Conservation (phyloP, 2,329 filamentous ascomycete species). For the Scolecobasidium constrictum region DNA sequence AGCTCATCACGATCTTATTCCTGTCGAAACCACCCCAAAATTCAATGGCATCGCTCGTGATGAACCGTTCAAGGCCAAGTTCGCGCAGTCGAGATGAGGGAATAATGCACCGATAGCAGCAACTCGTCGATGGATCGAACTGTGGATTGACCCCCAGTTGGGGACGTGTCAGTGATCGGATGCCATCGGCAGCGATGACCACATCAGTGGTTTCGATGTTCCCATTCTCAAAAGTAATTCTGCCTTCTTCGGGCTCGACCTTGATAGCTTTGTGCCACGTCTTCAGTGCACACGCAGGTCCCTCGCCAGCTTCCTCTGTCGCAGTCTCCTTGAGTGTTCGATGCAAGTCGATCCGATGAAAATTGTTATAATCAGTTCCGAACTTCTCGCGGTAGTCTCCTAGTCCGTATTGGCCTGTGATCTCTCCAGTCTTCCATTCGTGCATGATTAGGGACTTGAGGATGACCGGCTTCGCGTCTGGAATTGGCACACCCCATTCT, state of each 20-base stretch:
- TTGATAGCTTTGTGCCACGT: background rate
- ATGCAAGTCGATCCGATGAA: conserved; percentile 3
- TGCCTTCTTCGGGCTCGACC: conserved; percentile 12
- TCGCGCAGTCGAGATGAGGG: conserved; percentile 47
- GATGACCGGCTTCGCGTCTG: background rate
- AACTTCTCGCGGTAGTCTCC: conserved; percentile 2
- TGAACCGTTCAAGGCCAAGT: conserved; percentile 53
- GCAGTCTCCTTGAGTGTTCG: background rate
- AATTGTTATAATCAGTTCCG: conserved; percentile 1
- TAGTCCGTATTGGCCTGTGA: background rate
- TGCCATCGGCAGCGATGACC: conserved; percentile 55
- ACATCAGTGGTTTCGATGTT: conserved; percentile 42
- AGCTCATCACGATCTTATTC: conserved; percentile 62
- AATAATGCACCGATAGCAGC: conserved; percentile 56
- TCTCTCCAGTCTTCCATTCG: conserved; percentile 2
- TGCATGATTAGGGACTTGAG: conserved; percentile 2
- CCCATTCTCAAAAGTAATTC: conserved; percentile 45
- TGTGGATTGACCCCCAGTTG: conserved; percentile 52
- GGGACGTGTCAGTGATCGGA: conserved; percentile 53
- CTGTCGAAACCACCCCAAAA: conserved; percentile 60
- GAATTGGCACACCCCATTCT: conserved; percentile 1
- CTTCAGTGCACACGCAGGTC: background rate
- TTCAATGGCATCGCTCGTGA: conserved; percentile 48
- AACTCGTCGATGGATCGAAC: conserved; percentile 47
- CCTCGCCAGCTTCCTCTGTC: background rate